Percentiles rank a stretch among this genome's conserved stretches.
phyloP scores from a whole-genome alignment of 805 yeast species.

The Candida krabiensis region DNA sequence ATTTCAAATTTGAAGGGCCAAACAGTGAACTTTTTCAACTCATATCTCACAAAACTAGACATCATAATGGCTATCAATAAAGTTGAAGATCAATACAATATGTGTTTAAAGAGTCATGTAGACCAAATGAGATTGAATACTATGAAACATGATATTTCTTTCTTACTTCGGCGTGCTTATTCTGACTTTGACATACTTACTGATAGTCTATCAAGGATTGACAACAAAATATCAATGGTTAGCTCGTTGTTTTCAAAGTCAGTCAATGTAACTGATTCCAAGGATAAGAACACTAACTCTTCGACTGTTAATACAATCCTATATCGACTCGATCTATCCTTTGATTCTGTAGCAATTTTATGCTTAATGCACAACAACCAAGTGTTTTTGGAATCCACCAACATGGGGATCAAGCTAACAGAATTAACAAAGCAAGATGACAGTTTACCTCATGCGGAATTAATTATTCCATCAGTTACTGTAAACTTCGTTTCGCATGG shows the following conservation, averaged over 20 bases:
- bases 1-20: slow-evolving; percentile 6
- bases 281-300: neutral
- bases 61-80: slow-evolving; percentile 3
- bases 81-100: slow-evolving; percentile 1
- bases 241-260: neutral
- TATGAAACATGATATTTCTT: slow-evolving; percentile 10
- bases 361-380: slow-evolving; percentile 17
- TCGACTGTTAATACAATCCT: slow-evolving; percentile 2
- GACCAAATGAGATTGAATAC: slow-evolving; percentile 18
- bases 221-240: neutral
- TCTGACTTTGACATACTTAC: slow-evolving; percentile 6
- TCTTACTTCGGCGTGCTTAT: slow-evolving; percentile 12
- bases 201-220: neutral
- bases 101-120: slow-evolving; percentile 9
- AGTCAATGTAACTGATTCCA: neutral
- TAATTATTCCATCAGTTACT: slow-evolving; percentile 42
- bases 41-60: slow-evolving; percentile 9
- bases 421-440: slow-evolving; percentile 16
- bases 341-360: slow-evolving; percentile 12
- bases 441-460: slow-evolving; percentile 37
- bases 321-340: slow-evolving; percentile 2
- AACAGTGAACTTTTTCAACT: slow-evolving; percentile 10
- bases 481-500: slow-evolving; percentile 33
- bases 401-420: slow-evolving; percentile 8
- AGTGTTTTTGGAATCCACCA: slow-evolving; percentile 15